A percentile compares a stretch with the other conserved stretches of the same genome.
These are phyloP conservation scores for Solanum pinnatisectum DNA, from an alignment of 257 asterid species.

Conservation along the genomic window DNA sequence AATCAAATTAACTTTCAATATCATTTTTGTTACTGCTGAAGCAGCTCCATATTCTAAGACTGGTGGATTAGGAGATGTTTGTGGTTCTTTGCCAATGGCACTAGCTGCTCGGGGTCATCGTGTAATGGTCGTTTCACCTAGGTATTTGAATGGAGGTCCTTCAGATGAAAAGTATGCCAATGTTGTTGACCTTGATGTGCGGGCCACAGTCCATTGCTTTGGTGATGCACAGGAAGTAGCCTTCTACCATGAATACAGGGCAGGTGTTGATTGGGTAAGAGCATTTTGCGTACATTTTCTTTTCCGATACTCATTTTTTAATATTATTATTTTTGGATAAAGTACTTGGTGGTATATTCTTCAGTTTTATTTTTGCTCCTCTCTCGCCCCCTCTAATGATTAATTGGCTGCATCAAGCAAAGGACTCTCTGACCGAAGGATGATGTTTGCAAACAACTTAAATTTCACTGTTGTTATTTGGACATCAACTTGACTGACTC, in stretches of 20 bases:
- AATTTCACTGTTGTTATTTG: not conserved
- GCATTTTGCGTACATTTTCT: not conserved
- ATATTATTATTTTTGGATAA: not conserved
- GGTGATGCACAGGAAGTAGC: slow-evolving; percentile 72
- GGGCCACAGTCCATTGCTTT: slow-evolving; percentile 50
- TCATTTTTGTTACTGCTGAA: slow-evolving; percentile 76
- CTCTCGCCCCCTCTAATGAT: not conserved
- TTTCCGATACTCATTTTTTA: not conserved
- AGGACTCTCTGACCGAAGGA: not conserved
- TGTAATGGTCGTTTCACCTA: slow-evolving; percentile 92
- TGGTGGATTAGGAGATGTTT: slow-evolving; percentile 97
- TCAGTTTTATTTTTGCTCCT: not conserved
- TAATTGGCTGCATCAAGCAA: not conserved
- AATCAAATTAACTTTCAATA: slow-evolving; percentile 28
- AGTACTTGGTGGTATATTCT: not conserved
- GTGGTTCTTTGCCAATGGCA: slow-evolving; percentile 94
- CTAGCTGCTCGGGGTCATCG: slow-evolving; percentile 85
- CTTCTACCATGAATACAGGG: slow-evolving; percentile 81
- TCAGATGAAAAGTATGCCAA: slow-evolving; percentile 48
- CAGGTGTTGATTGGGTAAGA: slow-evolving; percentile 96
- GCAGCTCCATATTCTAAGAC: slow-evolving; percentile 98
- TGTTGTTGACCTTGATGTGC: slow-evolving; percentile 43
- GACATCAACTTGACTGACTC: not conserved
- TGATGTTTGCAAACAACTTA: not conserved
- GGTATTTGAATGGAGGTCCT: slow-evolving; percentile 52